Conservation (phyloP, 495 filamentous ascomycete species). For the Hamigera avellanea region DNA sequence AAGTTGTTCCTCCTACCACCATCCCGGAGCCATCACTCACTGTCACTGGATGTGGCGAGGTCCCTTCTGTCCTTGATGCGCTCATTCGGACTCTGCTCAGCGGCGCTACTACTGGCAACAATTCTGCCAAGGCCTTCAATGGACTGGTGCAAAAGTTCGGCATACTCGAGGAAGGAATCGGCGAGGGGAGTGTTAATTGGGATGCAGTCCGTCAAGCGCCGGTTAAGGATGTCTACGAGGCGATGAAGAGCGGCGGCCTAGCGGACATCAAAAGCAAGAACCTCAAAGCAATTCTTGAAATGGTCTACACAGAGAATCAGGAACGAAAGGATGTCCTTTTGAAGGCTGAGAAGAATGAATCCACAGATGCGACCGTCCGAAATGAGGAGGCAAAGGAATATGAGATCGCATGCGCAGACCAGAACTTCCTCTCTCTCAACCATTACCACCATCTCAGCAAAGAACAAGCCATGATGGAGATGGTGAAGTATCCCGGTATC, state of each 20-base stretch:
- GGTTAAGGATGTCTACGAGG: constrained; percentile 51
- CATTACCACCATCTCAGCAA: constrained; percentile 57
- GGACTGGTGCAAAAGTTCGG: constrained; percentile 64
- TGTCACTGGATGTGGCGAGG: constrained; percentile 84
- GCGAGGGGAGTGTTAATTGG: constrained; percentile 78
- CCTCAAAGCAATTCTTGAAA: constrained; percentile 73
- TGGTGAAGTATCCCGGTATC: constrained; percentile 72
- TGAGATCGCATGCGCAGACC: constrained; percentile 41
- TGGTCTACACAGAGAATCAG: constrained; percentile 61
- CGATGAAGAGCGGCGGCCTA: constrained; percentile 65
- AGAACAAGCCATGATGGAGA: constrained; percentile 58
- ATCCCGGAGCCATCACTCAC: constrained; percentile 69
- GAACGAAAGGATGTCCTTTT: constrained; percentile 28
- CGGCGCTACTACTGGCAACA: constrained; percentile 56
- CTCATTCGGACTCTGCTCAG: constrained; percentile 73
- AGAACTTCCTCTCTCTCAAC: constrained; percentile 59
- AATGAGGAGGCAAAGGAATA: constrained; percentile 24
- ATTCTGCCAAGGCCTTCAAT: constrained; percentile 57
- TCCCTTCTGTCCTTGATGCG: constrained; percentile 83
- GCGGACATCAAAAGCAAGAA: constrained; percentile 56
- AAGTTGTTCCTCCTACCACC: constrained; percentile 49
- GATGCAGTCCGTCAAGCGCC: constrained; percentile 59
- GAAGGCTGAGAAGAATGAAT: constrained; percentile 7
- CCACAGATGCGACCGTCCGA: background rate
- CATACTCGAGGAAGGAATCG: constrained; percentile 43